Percentiles rank a stretch among this genome's conserved stretches.
Evolutionary conservation across 1,284 basidiomycete species (phyloP).

Genomic region (Puccinia triticina): DNA sequence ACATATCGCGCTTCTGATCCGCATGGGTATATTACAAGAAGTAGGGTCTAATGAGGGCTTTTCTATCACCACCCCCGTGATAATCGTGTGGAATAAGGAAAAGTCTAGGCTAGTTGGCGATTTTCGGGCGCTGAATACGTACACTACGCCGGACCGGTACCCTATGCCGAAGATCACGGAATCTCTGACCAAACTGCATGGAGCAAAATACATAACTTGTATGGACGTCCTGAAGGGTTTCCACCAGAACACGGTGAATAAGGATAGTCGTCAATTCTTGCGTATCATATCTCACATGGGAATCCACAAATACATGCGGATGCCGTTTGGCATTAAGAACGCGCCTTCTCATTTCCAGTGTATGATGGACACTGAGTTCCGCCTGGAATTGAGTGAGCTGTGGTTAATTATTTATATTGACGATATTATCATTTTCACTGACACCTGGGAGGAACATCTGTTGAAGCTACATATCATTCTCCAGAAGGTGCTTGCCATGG

Average conservation of each 20-base stretch:
- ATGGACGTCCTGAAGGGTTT: slow-evolving; percentile 30
- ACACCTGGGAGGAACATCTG: not conserved
- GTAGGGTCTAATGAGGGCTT: slow-evolving; percentile 7
- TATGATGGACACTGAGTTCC: not conserved
- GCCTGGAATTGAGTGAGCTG: not conserved
- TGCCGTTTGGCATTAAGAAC: slow-evolving; percentile 4
- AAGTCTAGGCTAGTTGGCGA: no score
- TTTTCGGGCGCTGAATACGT: no score
- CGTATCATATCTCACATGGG: not conserved
- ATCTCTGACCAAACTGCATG: not conserved
- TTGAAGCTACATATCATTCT: not conserved
- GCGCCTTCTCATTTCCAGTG: slow-evolving; percentile 7
- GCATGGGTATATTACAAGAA: not conserved
- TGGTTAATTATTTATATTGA: not conserved
- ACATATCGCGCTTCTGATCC: not conserved
- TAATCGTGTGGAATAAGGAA: not conserved
- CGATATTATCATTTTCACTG: not conserved
- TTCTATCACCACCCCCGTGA: slow-evolving; percentile 7
- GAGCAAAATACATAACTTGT: not conserved
- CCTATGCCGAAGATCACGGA: no score
- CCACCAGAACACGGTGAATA: not conserved
- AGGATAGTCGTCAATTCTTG: not conserved
- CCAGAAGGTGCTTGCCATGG: not conserved
- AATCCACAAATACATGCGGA: not conserved
- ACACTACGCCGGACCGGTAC: no score